Evolutionary conservation across 2,329 filamentous ascomycete species (phyloP).

Genomic region (Coniochaeta prunicola): DNA sequence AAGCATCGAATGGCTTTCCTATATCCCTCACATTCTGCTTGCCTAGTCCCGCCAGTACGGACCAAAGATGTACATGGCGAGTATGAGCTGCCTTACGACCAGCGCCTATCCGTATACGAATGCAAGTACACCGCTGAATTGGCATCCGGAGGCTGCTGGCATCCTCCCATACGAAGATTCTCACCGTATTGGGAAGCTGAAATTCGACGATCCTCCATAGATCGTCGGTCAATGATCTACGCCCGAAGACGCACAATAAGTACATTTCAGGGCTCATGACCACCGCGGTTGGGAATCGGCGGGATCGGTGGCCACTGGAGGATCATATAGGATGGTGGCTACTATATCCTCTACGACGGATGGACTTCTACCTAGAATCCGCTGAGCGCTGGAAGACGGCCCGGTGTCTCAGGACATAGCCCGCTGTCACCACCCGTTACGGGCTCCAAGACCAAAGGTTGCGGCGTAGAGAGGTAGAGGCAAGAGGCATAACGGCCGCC

Average conservation of each 20-base stretch:
- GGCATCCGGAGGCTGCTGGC: neutral
- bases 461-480: neutral
- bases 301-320: neutral
- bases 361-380: neutral
- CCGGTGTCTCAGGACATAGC: neutral
- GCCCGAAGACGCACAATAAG: neutral
- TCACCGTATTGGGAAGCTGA: neutral
- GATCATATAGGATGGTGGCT: neutral
- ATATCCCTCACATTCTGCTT: too few species aligned
- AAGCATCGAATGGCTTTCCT: too few species aligned
- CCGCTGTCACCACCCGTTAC: neutral
- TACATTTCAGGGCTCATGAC: neutral
- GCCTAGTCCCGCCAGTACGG: neutral
- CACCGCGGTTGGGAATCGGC: neutral
- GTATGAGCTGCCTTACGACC: neutral
- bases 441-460: neutral
- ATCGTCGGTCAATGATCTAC: neutral
- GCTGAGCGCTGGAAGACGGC: neutral
- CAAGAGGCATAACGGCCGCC: neutral
- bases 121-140: neutral
- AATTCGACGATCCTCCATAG: neutral
- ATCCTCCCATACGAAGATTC: neutral
- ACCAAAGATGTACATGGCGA: neutral
- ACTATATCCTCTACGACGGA: neutral
- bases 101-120: neutral